Evolutionary conservation across 768 basidiomycete genomes (phyloP).

Genomic region (Amyloporia xantha): DNA sequence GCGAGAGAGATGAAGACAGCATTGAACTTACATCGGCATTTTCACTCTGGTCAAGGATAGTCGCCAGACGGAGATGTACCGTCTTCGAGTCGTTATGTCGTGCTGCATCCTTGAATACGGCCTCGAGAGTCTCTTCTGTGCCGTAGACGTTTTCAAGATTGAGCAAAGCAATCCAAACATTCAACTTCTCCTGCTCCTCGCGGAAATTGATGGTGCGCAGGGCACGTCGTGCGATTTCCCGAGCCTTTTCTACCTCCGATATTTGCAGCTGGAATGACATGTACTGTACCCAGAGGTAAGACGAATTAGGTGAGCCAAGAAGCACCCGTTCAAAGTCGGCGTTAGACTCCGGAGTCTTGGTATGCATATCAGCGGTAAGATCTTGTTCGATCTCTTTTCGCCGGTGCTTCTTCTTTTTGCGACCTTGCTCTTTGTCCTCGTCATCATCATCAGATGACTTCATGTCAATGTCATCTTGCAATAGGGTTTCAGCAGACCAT

Average conservation of each 20-base stretch:
- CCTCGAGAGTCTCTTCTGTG: slow-evolving; percentile 70
- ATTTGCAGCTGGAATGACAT: slow-evolving; percentile 98
- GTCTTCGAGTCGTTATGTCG: slow-evolving; percentile 91
- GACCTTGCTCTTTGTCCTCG: slow-evolving; percentile 37
- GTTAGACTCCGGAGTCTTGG: slow-evolving; percentile 80
- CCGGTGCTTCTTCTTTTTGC: slow-evolving; percentile 60
- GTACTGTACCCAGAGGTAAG: slow-evolving; percentile 97
- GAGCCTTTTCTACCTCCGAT: slow-evolving; percentile 94
- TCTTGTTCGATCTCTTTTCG: slow-evolving; percentile 72
- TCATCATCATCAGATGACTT: slow-evolving; percentile 43
- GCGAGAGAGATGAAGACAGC: neutral
- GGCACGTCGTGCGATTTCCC: slow-evolving; percentile 79
- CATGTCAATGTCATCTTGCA: slow-evolving; percentile 32
- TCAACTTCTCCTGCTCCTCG: slow-evolving; percentile 93
- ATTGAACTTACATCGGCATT: slow-evolving; percentile 60
- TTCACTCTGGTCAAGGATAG: slow-evolving; percentile 77
- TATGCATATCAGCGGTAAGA: slow-evolving; percentile 83
- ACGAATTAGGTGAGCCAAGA: slow-evolving; percentile 92
- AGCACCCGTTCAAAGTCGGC: slow-evolving; percentile 92
- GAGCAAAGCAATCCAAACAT: slow-evolving; percentile 94
- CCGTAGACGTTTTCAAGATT: slow-evolving; percentile 95
- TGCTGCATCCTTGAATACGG: slow-evolving; percentile 85
- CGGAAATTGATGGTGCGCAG: slow-evolving; percentile 86
- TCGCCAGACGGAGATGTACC: slow-evolving; percentile 75
- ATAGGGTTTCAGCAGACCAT: slow-evolving; percentile 47